Conservation (phyloP, 2,329 filamentous ascomycete species). For the Xenosphaeropsis pyriputrescens region DNA sequence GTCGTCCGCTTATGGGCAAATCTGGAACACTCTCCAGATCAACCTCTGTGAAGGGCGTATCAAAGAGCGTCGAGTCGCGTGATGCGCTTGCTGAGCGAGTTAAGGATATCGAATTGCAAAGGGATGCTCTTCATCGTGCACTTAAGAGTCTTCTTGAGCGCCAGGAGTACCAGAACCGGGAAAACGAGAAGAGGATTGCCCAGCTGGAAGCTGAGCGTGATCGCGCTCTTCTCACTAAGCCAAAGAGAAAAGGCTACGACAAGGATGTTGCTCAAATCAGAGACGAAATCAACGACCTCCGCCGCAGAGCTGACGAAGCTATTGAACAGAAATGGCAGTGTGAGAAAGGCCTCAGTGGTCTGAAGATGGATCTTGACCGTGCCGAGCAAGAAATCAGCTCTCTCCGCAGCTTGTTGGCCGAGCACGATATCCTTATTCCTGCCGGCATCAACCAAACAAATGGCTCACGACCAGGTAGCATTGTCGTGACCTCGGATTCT, state of each 20-base stretch:
- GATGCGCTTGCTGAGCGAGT: constrained; percentile 64
- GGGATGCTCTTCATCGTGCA: constrained; percentile 80
- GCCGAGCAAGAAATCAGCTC: constrained; percentile 84
- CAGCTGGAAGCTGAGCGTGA: constrained; percentile 68
- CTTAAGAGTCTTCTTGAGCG: constrained; percentile 74
- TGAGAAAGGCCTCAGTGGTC: constrained; percentile 72
- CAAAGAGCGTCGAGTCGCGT: constrained; percentile 30
- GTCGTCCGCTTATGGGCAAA: constrained; percentile 32
- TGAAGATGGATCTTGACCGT: constrained; percentile 94
- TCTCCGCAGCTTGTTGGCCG: constrained; percentile 62
- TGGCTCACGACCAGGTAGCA: constrained; percentile 20
- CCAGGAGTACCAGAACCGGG: constrained; percentile 70
- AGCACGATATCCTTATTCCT: constrained; percentile 68
- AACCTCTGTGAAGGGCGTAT: constrained; percentile 28
- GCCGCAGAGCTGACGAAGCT: constrained; percentile 81
- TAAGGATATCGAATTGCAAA: constrained; percentile 86
- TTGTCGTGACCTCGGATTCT: constrained; percentile 51
- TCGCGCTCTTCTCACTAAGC: constrained; percentile 51
- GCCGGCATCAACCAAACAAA: constrained; percentile 33
- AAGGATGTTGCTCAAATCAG: constrained; percentile 67
- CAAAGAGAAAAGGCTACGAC: constrained; percentile 67
- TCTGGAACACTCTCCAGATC: constrained; percentile 36
- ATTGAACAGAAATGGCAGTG: constrained; percentile 94
- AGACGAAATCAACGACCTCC: constrained; percentile 70
- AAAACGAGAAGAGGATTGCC: constrained; percentile 69